Base-by-base conservation (phyloP, 2,329 filamentous ascomycete genomes). In the Microsporum audouinii region DNA sequence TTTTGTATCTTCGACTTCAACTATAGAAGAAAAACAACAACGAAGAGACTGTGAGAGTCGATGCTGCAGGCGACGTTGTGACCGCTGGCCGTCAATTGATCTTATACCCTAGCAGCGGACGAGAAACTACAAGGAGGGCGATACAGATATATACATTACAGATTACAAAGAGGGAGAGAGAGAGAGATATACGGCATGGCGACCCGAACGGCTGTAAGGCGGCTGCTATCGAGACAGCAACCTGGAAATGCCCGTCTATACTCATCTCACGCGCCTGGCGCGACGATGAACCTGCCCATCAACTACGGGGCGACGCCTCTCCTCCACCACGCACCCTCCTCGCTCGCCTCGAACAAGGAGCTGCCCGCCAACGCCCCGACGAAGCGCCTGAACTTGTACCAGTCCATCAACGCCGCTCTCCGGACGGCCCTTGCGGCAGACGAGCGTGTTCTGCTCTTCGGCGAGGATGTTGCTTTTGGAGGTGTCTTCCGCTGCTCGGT, bases 391-490 rank as follows among this genome's bases (percentile, higher is more conserved):
- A 97, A 97, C 75, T 82, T 96, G 41, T 96, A 94, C 77, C 90
- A 95, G 72, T 87, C 94, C 58, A 85, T 99, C 78, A 97, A 97
- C 72, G 86, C 92, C 66, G 91, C 92, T 8, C 80, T 99, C 27
- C 84, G 88, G 27, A 88, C 87, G 62, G 89, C 92, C 29, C 81
- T 99, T 33, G 84, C 87, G 14, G 84, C 87, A 39, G 91, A 96
- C 68, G 89, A 95, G 65, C 85, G 87, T 17, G 90, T 96, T 27
- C 78, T 97, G 61, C 81, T 99, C 7, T 99, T 99, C 69, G 94
- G 94, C 47, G 94, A 99, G 75, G 94, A 99, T 71, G 91, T 99
- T 5, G 89, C 94, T 12, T 99, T 99, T 68, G 94, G 94, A 47
- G 94, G 94, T 60, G 94, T 99, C 14, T 99, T 99, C 71, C 84